These are phyloP conservation scores for Microstegium vimineum DNA, from an alignment of 176 grass and related monocot species.

Conservation along the genomic window DNA sequence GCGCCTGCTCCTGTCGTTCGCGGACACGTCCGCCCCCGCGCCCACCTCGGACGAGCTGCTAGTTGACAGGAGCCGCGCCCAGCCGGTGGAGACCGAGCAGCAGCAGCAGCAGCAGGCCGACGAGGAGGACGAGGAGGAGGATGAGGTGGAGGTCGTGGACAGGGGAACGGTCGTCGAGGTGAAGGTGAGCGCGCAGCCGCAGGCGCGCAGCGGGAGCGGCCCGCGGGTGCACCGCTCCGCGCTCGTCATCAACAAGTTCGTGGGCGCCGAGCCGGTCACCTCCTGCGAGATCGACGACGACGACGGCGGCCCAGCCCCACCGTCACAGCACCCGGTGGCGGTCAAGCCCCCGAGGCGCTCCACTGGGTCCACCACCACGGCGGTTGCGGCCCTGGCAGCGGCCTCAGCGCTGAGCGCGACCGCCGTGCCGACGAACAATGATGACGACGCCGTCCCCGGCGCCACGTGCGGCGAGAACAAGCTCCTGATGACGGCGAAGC, in stretches of 20 bases:
- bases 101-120: neutral
- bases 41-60: neutral
- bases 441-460: conserved; percentile 11
- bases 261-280: conserved; percentile 54
- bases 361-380: conserved; percentile 23
- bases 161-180: conserved; percentile 60
- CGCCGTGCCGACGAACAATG: neutral
- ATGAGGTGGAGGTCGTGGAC: conserved; percentile 53
- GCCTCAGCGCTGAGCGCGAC: conserved; percentile 26
- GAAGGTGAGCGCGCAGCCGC: conserved; percentile 84
- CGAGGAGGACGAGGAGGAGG: conserved; percentile 39
- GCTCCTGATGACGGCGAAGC: conserved; percentile 70
- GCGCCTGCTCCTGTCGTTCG: conserved; percentile 78
- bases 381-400: conserved; percentile 4
- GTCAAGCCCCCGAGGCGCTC: neutral
- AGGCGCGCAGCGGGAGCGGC: conserved; percentile 25
- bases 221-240: conserved; percentile 59
- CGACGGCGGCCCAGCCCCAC: neutral
- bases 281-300: neutral
- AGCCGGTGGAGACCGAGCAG: conserved; percentile 21
- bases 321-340: neutral
- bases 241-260: conserved; percentile 97
- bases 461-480: conserved; percentile 55
- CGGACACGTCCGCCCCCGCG: conserved; percentile 33
- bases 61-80: neutral